Evolutionary conservation across 371 early-diverging fungal species (phyloP).

Genomic region (Lichtheimia hyalospora): DNA sequence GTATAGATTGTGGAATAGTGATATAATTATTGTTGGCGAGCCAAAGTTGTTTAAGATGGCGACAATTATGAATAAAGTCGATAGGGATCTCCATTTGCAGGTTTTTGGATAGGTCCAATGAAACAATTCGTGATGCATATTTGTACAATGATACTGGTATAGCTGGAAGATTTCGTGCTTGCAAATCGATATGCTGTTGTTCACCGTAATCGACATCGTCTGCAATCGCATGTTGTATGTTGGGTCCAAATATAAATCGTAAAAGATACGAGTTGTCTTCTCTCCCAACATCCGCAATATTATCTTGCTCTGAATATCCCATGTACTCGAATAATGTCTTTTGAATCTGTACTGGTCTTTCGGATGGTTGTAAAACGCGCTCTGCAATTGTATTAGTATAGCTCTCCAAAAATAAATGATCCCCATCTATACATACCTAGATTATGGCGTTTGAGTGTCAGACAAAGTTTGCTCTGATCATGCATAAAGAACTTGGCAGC

Average conservation of each 20-base stretch:
- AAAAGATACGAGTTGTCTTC: constrained; percentile 85
- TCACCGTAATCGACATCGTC: constrained; percentile 36
- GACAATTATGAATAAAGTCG: constrained; percentile 79
- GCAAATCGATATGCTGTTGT: constrained; percentile 69
- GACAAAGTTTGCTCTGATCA: constrained; percentile 70
- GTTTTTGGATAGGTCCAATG: constrained; percentile 76
- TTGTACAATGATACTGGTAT: constrained; percentile 78
- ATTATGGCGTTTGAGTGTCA: constrained; percentile 63
- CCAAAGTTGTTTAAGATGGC: constrained; percentile 61
- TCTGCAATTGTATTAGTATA: constrained; percentile 30
- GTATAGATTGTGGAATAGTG: constrained; percentile 63
- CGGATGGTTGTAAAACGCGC: constrained; percentile 63
- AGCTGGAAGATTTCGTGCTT: constrained; percentile 66
- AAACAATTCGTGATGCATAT: constrained; percentile 62
- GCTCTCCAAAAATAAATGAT: no score
- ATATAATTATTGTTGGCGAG: constrained; percentile 70
- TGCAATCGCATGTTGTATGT: constrained; percentile 45
- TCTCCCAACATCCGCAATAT: constrained; percentile 71
- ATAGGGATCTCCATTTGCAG: constrained; percentile 69
- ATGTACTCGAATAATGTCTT: constrained; percentile 70
- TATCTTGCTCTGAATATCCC: constrained; percentile 80
- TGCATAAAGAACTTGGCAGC: constrained; percentile 77
- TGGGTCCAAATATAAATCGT: constrained; percentile 76
- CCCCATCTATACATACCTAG: constrained; percentile 55
- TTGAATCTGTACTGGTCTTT: constrained; percentile 74